A percentile compares a stretch with the other conserved stretches of the same genome.
phyloP scores from a whole-genome alignment of 352 stramenopile species.

The Phytophthora kernoviae region DNA sequence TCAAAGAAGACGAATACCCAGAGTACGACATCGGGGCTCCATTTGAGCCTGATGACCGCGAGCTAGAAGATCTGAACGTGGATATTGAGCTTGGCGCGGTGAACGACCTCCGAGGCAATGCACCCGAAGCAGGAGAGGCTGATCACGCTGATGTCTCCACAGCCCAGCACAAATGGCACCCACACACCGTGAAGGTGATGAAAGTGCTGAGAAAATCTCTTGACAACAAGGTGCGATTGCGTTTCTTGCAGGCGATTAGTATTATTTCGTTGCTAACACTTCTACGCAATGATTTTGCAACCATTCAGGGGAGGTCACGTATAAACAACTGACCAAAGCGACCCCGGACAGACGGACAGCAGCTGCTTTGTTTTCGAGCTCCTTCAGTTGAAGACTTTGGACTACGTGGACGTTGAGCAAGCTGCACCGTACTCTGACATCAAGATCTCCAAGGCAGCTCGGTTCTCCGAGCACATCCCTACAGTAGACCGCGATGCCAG shows the following conservation, averaged over 20 bases:
- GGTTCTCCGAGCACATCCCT: constrained; percentile 81
- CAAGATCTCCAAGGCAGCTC: constrained; percentile 73
- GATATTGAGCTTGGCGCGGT: constrained; percentile 83
- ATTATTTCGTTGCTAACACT: constrained; percentile 1
- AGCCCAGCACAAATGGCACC: constrained; percentile 96
- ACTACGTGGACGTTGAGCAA: constrained; percentile 97
- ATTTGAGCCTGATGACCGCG: constrained; percentile 54
- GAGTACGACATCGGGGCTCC: constrained; percentile 64
- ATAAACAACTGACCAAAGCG: constrained; percentile 86
- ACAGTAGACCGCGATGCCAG: constrained; percentile 58
- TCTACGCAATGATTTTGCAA: neutral
- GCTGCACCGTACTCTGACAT: constrained; percentile 95
- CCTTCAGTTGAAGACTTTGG: constrained; percentile 97
- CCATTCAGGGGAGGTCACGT: constrained; percentile 65
- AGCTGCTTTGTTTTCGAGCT: constrained; percentile 97
- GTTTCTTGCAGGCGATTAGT: neutral
- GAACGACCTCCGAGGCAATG: constrained; percentile 77
- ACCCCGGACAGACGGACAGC: constrained; percentile 88
- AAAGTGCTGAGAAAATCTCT: constrained; percentile 83
- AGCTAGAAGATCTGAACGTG: constrained; percentile 73
- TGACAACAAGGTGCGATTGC: constrained; percentile 56
- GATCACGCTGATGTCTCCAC: constrained; percentile 46
- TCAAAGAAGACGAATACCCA: constrained; percentile 39
- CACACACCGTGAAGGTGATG: constrained; percentile 97
- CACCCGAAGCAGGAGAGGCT: constrained; percentile 38